Base-by-base conservation (phyloP, 1,139 yeast species). In the Lodderomyces beijingensis region DNA sequence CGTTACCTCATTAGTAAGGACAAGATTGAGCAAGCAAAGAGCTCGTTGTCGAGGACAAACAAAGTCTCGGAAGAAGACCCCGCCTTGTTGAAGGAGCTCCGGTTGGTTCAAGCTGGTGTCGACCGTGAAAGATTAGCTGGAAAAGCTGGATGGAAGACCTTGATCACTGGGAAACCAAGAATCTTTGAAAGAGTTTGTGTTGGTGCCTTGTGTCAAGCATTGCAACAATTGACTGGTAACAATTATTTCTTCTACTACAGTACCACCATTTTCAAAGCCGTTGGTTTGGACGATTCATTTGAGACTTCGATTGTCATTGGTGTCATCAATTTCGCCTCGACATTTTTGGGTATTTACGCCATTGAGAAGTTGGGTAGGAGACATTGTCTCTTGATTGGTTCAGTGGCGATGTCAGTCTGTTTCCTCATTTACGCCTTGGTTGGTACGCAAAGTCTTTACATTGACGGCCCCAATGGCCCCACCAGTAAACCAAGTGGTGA, bases 231-330 rank as follows among this genome's bases (percentile, higher is more conserved):
- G 46, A 77, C 87, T 38, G 93, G 91, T 71, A 74, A 77, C 55
- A 82, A 82, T 65, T 83, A 81, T 60, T 81, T 83, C 66, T 82
- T 83, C 71, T 82, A 81, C 67, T 82, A 82, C 47, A 87, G 88
- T 58, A 82, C 89, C 40, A 74, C 83, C 37, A 72, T 82, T 51
- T 82, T 82, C 74, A 59, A 74, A 50, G 80, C 91, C 44, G 85
- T 83, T 45, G 93, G 93, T 49, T 61, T 83, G 36, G 85, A 80
- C 55, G 88, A 81, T 57, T 75, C 93, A 25, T 85, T 78, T 61
- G 71, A 80, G 56, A 81, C 93, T 13, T 72, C 91, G 19, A 82
- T 86, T 46, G 70, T 84, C 42, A 66, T 84, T 35, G 93, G 93
- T 67, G 67, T 79, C 43, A 87, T 85, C 40, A 85, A 85, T 63